These are phyloP conservation scores for Herpetomonas samuelpessoai DNA, from an alignment of 208 protist species.

Conservation along the genomic window DNA sequence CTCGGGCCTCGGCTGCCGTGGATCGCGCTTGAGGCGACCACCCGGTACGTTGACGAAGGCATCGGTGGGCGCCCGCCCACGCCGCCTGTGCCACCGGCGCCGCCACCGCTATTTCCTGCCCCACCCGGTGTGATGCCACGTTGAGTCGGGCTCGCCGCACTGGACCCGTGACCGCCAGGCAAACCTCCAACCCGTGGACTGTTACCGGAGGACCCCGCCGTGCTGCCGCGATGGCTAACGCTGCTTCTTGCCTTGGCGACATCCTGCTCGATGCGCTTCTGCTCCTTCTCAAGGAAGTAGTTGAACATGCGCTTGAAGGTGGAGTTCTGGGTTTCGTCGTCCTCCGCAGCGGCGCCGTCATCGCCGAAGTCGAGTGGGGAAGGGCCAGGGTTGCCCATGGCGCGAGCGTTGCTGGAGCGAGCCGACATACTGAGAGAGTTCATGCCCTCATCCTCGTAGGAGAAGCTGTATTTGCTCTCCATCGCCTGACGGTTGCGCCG, in stretches of 20 bases:
- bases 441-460: conserved; percentile 57
- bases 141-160: neutral
- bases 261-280: conserved; percentile 51
- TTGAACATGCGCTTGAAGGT: conserved; percentile 55
- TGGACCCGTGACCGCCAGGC: too few species aligned
- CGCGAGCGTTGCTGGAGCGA: conserved; percentile 10
- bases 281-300: conserved; percentile 66
- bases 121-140: too few species aligned
- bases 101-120: too few species aligned
- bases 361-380: conserved; percentile 45
- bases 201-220: neutral
- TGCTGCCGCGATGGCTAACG: neutral
- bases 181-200: conserved; percentile 10
- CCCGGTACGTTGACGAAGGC: conserved; percentile 27
- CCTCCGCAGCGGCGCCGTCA: conserved; percentile 12
- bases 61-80: conserved; percentile 12
- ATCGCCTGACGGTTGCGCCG: conserved; percentile 71
- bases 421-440: conserved; percentile 13
- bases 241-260: conserved; percentile 32
- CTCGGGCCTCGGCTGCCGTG: conserved; percentile 20
- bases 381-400: conserved; percentile 3
- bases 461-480: conserved; percentile 75
- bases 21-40: conserved; percentile 46
- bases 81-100: conserved; percentile 8
- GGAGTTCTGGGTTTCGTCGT: conserved; percentile 36